A percentile compares a stretch with the other conserved stretches of the same genome.
Evolutionary conservation across 1,139 yeast species (phyloP).

Genomic region (Taphrina populina): DNA sequence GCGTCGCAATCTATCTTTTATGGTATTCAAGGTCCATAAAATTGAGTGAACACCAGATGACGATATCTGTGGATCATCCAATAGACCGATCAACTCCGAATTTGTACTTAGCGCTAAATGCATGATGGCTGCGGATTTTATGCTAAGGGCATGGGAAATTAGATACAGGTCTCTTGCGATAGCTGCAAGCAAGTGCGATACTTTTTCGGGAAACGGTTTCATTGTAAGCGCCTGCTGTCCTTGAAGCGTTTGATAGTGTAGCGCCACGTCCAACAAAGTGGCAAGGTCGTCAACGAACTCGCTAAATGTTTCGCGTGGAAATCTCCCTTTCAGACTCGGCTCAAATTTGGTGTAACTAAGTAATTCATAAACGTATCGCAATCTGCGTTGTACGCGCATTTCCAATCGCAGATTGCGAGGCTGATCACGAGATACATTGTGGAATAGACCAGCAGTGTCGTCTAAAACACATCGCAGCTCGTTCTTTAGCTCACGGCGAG

Average conservation of each 20-base stretch:
- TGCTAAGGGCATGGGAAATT: conserved; percentile 4
- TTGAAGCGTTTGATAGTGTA: not conserved
- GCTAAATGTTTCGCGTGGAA: not conserved
- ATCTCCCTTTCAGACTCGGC: conserved; percentile 14
- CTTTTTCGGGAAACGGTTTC: not conserved
- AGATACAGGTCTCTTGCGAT: conserved; percentile 7
- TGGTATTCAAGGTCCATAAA: too few species aligned
- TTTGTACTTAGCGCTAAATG: too few species aligned
- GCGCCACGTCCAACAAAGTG: not conserved
- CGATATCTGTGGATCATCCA: too few species aligned
- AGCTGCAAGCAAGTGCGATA: not conserved
- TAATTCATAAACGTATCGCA: not conserved
- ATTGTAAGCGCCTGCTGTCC: not conserved
- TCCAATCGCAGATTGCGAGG: not conserved
- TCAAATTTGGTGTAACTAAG: conserved; percentile 2
- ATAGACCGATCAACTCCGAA: too few species aligned
- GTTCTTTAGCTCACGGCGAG: conserved; percentile 10
- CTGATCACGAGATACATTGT: not conserved
- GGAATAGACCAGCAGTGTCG: conserved; percentile 2
- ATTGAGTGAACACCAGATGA: too few species aligned
- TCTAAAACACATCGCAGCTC: not conserved
- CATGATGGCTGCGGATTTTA: too few species aligned
- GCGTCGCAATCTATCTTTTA: too few species aligned
- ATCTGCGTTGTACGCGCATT: not conserved
- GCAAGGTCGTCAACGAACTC: not conserved